Conservation (phyloP, 306 rosid genomes). For the Quercus mongolica region DNA sequence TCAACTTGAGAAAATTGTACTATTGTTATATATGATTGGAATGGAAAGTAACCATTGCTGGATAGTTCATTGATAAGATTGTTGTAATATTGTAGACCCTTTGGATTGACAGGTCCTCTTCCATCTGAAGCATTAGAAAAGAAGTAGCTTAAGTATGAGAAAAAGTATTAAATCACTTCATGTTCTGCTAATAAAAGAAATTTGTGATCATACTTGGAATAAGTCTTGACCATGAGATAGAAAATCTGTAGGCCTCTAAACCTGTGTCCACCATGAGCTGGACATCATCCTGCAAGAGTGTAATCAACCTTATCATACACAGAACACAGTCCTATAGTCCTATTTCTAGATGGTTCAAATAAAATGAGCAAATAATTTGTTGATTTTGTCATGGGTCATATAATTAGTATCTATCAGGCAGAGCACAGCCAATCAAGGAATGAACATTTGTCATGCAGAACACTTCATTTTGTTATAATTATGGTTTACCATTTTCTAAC, state of each 20-base stretch:
- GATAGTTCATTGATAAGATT: constrained; percentile 57
- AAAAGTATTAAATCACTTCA: background rate
- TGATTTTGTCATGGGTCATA: background rate
- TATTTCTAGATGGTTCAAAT: background rate
- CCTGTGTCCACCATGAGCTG: constrained; percentile 9
- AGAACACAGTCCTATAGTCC: too few relatives aligned
- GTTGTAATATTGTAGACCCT: constrained; percentile 65
- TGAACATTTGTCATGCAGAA: too few relatives aligned
- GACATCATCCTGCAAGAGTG: constrained; percentile 12
- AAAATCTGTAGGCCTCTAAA: constrained; percentile 14
- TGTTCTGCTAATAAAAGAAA: background rate
- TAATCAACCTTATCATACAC: background rate
- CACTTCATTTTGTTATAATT: too few relatives aligned
- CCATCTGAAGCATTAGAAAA: constrained; percentile 42
- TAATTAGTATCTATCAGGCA: background rate
- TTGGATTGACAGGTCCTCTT: constrained; percentile 59
- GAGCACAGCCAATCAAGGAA: too few relatives aligned
- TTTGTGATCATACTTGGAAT: constrained; percentile 13
- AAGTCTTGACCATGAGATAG: constrained; percentile 17
- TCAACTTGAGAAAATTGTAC: background rate
- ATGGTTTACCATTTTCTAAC: too few relatives aligned
- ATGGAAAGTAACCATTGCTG: constrained; percentile 40
- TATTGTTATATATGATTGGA: background rate
- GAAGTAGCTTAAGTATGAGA: background rate
- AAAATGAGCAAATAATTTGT: background rate